phyloP scores from a whole-genome alignment of 1,139 yeast genomes.

The Zygoascus meyerae region DNA sequence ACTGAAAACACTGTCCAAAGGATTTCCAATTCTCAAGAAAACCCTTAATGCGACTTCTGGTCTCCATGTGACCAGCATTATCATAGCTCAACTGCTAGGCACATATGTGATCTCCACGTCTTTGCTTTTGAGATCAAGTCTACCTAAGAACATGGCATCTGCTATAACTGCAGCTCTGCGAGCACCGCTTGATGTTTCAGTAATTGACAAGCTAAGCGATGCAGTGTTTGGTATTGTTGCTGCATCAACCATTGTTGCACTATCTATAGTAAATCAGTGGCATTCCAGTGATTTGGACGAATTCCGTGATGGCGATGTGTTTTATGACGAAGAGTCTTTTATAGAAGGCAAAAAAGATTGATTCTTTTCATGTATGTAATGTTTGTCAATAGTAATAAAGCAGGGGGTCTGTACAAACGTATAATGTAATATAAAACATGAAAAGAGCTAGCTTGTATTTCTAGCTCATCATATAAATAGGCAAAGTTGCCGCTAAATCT shows the following conservation, averaged over 20 bases:
- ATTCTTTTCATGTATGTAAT: not conserved
- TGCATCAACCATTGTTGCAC: constrained; percentile 45
- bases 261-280: constrained; percentile 24
- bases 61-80: constrained; percentile 33
- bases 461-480: too few species aligned
- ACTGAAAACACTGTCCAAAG: constrained; percentile 27
- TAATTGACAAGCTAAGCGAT: constrained; percentile 79
- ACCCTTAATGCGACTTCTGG: constrained; percentile 8
- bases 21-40: constrained; percentile 25
- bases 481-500: too few species aligned
- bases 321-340: constrained; percentile 27
- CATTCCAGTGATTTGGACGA: constrained; percentile 10
- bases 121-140: constrained; percentile 63
- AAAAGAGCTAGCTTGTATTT: too few species aligned
- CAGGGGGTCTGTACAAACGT: too few species aligned
- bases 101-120: constrained; percentile 78
- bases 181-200: constrained; percentile 46
- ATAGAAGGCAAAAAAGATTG: constrained; percentile 19
- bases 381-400: not conserved
- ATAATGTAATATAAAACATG: too few species aligned
- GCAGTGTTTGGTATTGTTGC: constrained; percentile 59
- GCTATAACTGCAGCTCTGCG: constrained; percentile 47
- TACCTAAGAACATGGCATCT: constrained; percentile 56
- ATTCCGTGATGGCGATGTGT: constrained; percentile 10
- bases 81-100: constrained; percentile 68